Conservation (phyloP, 495 filamentous ascomycete species). For the Penicillium canariense region DNA sequence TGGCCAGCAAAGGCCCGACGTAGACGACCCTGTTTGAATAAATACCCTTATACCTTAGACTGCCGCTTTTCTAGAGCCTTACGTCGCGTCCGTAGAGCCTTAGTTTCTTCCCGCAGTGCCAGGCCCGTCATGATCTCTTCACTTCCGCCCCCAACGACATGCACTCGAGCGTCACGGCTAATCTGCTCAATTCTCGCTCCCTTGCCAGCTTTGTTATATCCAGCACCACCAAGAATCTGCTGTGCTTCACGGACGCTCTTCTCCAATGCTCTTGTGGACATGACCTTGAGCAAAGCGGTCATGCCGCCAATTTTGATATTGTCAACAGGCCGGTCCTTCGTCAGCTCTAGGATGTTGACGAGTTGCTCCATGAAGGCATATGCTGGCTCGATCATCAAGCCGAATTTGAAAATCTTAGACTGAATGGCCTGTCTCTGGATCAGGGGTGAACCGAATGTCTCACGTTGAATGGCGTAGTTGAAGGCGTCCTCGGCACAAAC, state of each 20-base stretch:
- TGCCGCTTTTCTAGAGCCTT: conserved; percentile 32
- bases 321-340: conserved; percentile 32
- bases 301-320: conserved; percentile 48
- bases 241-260: conserved; percentile 58
- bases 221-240: conserved; percentile 59
- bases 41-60: conserved; percentile 30
- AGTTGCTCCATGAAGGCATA: conserved; percentile 51
- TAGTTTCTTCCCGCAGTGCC: conserved; percentile 46
- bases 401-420: conserved; percentile 49
- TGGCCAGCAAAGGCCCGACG: too few species aligned
- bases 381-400: conserved; percentile 48
- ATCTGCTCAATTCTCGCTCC: conserved; percentile 56
- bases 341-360: conserved; percentile 43
- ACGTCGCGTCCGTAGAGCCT: conserved; percentile 34
- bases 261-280: conserved; percentile 54
- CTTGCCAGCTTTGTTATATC: conserved; percentile 52
- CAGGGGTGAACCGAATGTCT: conserved; percentile 49
- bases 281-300: conserved; percentile 52
- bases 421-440: conserved; percentile 47
- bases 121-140: conserved; percentile 57
- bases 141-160: conserved; percentile 57
- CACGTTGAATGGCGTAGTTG: conserved; percentile 46
- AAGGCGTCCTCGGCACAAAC: conserved; percentile 50
- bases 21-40: too few species aligned
- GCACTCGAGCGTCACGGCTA: conserved; percentile 53